Percentiles rank a stretch among this genome's conserved stretches.
Conservation (phyloP, 345 rosid genomes). For the Noccaea caerulescens region DNA sequence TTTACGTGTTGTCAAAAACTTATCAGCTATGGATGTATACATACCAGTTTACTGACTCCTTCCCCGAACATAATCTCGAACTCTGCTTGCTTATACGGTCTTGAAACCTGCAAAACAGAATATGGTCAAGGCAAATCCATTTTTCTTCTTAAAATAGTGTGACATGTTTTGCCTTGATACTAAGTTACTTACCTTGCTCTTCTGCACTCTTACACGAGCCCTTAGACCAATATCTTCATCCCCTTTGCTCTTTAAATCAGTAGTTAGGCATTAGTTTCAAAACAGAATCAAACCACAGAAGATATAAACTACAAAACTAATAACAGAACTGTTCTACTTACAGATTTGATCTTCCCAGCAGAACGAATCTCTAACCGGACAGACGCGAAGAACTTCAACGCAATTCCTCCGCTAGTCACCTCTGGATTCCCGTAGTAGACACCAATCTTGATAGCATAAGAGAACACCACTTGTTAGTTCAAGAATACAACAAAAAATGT, state of each 20-base stretch:
- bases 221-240: constrained; percentile 92
- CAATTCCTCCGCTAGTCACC: constrained; percentile 97
- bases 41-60: constrained; percentile 94
- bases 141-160: background rate
- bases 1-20: constrained; percentile 10
- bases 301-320: background rate
- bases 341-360: constrained; percentile 97
- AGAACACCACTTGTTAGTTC: constrained; percentile 32
- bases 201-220: constrained; percentile 93
- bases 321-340: constrained; percentile 49
- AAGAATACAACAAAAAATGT: constrained; percentile 14
- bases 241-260: constrained; percentile 64
- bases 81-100: constrained; percentile 97
- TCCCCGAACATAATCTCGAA: constrained; percentile 93
- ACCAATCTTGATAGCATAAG: constrained; percentile 68
- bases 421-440: constrained; percentile 98
- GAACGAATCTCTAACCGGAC: constrained; percentile 93
- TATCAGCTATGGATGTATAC: constrained; percentile 21
- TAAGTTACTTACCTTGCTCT: constrained; percentile 72
- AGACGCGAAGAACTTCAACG: constrained; percentile 91
- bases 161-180: constrained; percentile 26
- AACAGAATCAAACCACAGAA: constrained; percentile 12
- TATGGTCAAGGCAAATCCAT: background rate
- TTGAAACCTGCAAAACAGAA: constrained; percentile 65
- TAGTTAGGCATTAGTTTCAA: background rate